Evolutionary conservation across 768 basidiomycete genomes (phyloP), one percentile per base, ranked within the genome.

Genomic region (Pisolithus marmoratus): DNA sequence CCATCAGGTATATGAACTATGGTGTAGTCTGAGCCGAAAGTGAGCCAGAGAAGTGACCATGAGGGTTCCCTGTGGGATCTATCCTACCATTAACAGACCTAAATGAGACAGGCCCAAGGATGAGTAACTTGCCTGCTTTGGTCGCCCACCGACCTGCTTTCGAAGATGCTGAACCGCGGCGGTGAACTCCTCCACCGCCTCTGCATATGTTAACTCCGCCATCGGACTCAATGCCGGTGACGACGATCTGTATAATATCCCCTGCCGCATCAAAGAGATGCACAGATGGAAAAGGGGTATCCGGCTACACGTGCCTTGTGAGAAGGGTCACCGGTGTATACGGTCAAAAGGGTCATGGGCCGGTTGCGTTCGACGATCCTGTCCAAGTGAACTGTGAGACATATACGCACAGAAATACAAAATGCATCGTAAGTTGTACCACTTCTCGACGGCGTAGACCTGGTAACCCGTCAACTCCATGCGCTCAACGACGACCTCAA

Each of bases 381-480:
- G 55, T 11, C 14, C 31, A 19, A 48, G 36, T 37, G 40, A 36
- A 38, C 23, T 38, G 8, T 51, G 36, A 50, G 27, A 15, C 40
- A 50, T 20, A 38, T 14, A 31, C 27, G 11, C 29, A 9, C 29
- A 29, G 29, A 8, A 47, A 37, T 7, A 26, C 23, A 29, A 45
- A 29, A n/a, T 38, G 27, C 44, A 42, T 41, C 44, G n/a, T n/a
- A 54, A 31, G 38, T 20, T 58, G 69, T 52, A 82, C 88, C 90
- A 92, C 66, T 87, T 87, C 73, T 92, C 86, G 8, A 93, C 90
- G 0, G 88, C 90, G 63, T 91, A 93, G 51, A 92, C 74, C 69
- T 91, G 90, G 68, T 83, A 90, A 1, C 84, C 84, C 19, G 72
- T 54, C 46, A 69, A 61, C 42, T 81, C 69, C 43, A 83, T 58